These are phyloP conservation scores for Syncephalastrum racemosum DNA, from an alignment of 371 early-diverging fungal species.

Conservation along the genomic window DNA sequence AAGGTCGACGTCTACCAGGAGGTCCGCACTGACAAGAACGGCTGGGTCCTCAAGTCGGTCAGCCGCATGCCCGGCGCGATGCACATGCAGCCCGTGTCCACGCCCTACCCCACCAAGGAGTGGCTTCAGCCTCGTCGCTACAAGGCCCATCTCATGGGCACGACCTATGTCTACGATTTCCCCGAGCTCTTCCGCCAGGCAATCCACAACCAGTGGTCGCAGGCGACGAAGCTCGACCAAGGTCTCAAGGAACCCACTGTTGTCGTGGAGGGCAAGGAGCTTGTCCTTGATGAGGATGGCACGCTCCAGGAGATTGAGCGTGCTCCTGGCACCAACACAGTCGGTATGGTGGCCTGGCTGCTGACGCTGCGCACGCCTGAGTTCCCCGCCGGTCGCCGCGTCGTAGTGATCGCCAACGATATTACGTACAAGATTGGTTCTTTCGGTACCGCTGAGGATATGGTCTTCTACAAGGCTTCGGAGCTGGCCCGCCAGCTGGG, in stretches of 20 bases:
- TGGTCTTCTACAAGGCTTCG: slow-evolving; percentile 91
- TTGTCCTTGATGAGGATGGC: slow-evolving; percentile 84
- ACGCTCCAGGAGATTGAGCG: slow-evolving; percentile 79
- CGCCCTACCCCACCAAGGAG: slow-evolving; percentile 92
- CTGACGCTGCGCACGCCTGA: slow-evolving; percentile 91
- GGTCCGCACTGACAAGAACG: slow-evolving; percentile 70
- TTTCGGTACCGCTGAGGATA: slow-evolving; percentile 94
- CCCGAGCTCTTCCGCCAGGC: slow-evolving; percentile 92
- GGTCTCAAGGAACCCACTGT: slow-evolving; percentile 64
- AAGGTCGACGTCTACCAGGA: slow-evolving; percentile 93
- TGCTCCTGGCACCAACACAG: slow-evolving; percentile 88
- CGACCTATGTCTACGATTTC: slow-evolving; percentile 98
- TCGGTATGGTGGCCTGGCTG: slow-evolving; percentile 97
- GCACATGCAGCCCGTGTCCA: slow-evolving; percentile 81
- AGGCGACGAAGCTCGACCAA: slow-evolving; percentile 58
- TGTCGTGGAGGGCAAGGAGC: slow-evolving; percentile 79
- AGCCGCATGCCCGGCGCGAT: slow-evolving; percentile 74
- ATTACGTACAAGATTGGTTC: slow-evolving; percentile 97
- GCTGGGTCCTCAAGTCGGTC: slow-evolving; percentile 76
- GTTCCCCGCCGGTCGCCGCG: slow-evolving; percentile 85
- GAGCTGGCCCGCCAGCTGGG: slow-evolving; percentile 85
- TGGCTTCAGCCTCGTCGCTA: slow-evolving; percentile 96
- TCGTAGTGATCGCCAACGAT: slow-evolving; percentile 97
- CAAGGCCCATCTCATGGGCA: slow-evolving; percentile 97
- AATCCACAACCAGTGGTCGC: slow-evolving; percentile 75